Evolutionary conservation across 805 yeast genomes (phyloP).

Genomic region (Kodamaea leandrae): DNA sequence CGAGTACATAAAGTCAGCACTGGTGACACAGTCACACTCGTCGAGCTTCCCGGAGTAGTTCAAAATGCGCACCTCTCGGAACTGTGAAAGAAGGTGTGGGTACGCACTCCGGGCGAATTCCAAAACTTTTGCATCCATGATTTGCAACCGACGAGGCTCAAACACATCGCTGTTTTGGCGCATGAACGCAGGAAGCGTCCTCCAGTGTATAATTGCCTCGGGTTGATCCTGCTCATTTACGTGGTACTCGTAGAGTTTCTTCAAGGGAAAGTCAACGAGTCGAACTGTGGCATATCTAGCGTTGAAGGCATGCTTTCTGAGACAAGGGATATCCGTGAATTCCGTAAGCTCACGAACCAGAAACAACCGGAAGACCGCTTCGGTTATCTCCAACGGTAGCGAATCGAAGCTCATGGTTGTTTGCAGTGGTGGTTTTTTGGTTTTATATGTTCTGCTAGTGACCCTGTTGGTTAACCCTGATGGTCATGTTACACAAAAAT

Average conservation of each 20-base stretch:
- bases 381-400: constrained; percentile 2
- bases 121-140: neutral
- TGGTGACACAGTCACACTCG: constrained; percentile 2
- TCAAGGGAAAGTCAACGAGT: constrained; percentile 3
- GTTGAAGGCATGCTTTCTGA: constrained; percentile 4
- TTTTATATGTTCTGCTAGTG: neutral
- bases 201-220: constrained; percentile 1
- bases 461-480: neutral
- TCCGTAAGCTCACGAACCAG: constrained; percentile 1
- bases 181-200: neutral
- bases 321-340: neutral
- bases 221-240: constrained; percentile 2
- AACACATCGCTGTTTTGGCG: constrained; percentile 1
- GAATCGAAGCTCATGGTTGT: neutral
- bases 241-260: constrained; percentile 1
- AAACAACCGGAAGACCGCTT: neutral
- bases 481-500: neutral
- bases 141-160: constrained; percentile 4
- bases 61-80: constrained; percentile 1
- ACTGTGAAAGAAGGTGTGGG: neutral
- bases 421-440: neutral
- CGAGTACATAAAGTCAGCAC: constrained; percentile 3
- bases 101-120: neutral
- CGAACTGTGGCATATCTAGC: constrained; percentile 3
- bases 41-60: constrained; percentile 5